Evolutionary conservation across 495 filamentous ascomycete genomes (phyloP), one percentile per base, ranked within the genome.

Genomic region (Penicillium macrosclerotiorum): DNA sequence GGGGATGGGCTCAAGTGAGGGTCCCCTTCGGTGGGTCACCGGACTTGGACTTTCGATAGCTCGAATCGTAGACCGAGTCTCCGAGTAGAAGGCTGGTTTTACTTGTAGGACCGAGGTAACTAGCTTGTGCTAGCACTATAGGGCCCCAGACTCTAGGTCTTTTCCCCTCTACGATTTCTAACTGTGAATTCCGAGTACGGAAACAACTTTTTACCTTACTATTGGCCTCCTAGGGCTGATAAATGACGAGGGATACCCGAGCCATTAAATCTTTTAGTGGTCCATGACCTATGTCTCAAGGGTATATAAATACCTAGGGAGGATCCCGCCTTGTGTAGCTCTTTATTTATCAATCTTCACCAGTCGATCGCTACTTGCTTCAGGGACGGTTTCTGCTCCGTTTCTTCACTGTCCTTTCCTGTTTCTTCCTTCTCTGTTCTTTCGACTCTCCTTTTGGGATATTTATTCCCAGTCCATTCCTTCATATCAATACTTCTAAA

Each of bases 251-350:
- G n/a, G n/a, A n/a, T n/a, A n/a, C n/a, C n/a, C n/a, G n/a, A n/a
- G n/a, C n/a, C n/a, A n/a, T n/a, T n/a, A n/a, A n/a, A n/a, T n/a
- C n/a, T n/a, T n/a, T n/a, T n/a, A n/a, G n/a, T n/a, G n/a, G n/a
- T n/a, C n/a, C n/a, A n/a, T n/a, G n/a, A n/a, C n/a, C n/a, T n/a
- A n/a, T 36, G 34, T 45, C 55, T 59, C 68, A 66, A 65, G n/a
- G 69, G 62, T 72, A 67, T 72, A 72, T 72, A 72, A 69, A 63
- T 42, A 57, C 52, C 24, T n/a, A n/a, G n/a, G n/a, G 38, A 31
- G 34, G 53, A 58, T 52, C 53, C 54, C 65, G 43, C 60, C 42
- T 47, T 20, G 30, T 48, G 12, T 16, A 42, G 54, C 42, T 49
- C n/a, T 18, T 46, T 50, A 35, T 51, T 59, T 52, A 49, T 51